These are phyloP conservation scores for Aristolochia fimbriata DNA, from an alignment of 164 flowering plant genomes.

Conservation along the genomic window DNA sequence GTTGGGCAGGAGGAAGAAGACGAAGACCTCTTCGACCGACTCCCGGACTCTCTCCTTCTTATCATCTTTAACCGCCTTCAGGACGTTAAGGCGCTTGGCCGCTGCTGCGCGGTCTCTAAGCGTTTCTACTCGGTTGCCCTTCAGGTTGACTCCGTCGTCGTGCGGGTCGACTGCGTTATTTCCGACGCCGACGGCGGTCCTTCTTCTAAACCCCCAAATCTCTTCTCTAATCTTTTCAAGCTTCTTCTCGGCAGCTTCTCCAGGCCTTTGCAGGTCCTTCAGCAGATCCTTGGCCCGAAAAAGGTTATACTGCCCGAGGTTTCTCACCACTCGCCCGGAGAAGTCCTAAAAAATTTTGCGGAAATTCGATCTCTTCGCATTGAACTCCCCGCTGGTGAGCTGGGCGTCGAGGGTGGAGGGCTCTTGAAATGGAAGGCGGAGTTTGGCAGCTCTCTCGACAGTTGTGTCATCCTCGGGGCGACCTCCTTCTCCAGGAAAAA, in stretches of 20 bases:
- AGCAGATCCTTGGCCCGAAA: constrained; percentile 45
- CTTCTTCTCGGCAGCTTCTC: constrained; percentile 43
- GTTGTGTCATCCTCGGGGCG: constrained; percentile 81
- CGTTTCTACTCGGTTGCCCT: constrained; percentile 62
- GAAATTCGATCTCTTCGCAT: constrained; percentile 67
- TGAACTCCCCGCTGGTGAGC: constrained; percentile 80
- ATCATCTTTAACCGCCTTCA: constrained; percentile 70
- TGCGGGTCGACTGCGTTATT: constrained; percentile 85
- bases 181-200: constrained; percentile 46
- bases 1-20: no score
- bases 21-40: constrained; percentile 52
- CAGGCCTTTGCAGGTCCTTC: constrained; percentile 58
- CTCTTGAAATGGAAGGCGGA: constrained; percentile 86
- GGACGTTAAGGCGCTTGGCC: constrained; percentile 76
- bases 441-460: constrained; percentile 82
- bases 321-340: constrained; percentile 88
- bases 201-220: constrained; percentile 17
- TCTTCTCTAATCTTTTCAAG: constrained; percentile 21
- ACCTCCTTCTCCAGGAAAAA: constrained; percentile 29
- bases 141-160: constrained; percentile 71
- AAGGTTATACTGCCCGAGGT: constrained; percentile 27
- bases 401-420: constrained; percentile 81
- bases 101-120: constrained; percentile 72
- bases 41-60: constrained; percentile 67
- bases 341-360: constrained; percentile 67